These are phyloP conservation scores for Diplodia corticola DNA, from an alignment of 2,329 filamentous ascomycete genomes.

Conservation along the genomic window DNA sequence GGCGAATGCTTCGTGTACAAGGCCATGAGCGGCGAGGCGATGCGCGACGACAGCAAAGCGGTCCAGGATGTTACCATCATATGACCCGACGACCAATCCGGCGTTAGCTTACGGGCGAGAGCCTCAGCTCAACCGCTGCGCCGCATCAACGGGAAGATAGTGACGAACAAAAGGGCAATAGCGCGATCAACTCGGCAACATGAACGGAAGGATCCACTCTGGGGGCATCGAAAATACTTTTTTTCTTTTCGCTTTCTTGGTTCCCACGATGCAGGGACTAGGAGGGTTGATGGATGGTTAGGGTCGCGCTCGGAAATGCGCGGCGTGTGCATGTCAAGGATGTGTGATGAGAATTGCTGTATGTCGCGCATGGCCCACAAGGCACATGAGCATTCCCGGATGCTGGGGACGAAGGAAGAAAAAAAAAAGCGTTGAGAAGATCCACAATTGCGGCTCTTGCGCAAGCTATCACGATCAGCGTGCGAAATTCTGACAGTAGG, in stretches of 20 bases:
- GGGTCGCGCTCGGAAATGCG: neutral
- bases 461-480: neutral
- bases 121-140: neutral
- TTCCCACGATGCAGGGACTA: neutral
- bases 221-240: neutral
- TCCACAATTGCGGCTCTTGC: conserved; percentile 18
- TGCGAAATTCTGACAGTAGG: neutral
- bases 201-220: neutral
- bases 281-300: neutral
- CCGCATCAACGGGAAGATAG: neutral
- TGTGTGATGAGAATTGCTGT: neutral
- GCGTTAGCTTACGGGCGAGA: conserved; percentile 1
- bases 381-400: conserved; percentile 15
- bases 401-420: conserved; percentile 3
- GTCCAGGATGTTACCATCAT: conserved; percentile 21
- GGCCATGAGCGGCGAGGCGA: conserved; percentile 22
- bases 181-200: neutral
- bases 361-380: conserved; percentile 13
- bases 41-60: conserved; percentile 9
- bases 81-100: neutral
- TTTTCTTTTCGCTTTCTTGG: neutral
- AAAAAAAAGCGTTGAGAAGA: conserved; percentile 12
- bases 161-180: neutral
- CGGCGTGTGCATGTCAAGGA: neutral
- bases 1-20: conserved; percentile 24